Base-by-base conservation (phyloP, 2,329 filamentous ascomycete genomes). In the Fusarium sarcochroum region DNA sequence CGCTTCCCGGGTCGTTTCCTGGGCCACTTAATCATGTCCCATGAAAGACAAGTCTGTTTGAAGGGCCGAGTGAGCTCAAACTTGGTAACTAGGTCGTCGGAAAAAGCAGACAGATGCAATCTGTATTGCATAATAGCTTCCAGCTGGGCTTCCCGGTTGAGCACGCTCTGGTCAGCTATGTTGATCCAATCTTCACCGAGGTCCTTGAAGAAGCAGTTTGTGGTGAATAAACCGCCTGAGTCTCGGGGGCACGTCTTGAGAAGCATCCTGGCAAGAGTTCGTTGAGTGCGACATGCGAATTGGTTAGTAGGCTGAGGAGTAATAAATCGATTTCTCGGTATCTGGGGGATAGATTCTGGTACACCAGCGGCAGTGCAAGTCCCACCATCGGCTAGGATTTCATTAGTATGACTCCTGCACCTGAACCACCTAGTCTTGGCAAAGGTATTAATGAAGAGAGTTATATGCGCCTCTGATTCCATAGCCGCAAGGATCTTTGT, bases 31-130 rank as follows among this genome's bases (percentile, higher is more conserved):
- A 17, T 2, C 41, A 59, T 55, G 1, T 42, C 8, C 40, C 40
- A 55, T 14, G 21, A 18, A 18, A 59, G 49, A 13, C 50, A 59
- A 27, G 56, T 54, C 18, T 55, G 13, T 3, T 23, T 9, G n/a
- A 13, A 20, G 2, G 56, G 56, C 8, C 50, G 56, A 10, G 14
- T 27, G n/a, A 58, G 50, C 7, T 27, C 32, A 30, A 40, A 58
- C 10, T 20, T n/a, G n/a, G 34, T 17, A 4, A 23, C 8, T 13
- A 59, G 8, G 9, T n/a, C 32, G 11, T 59, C 56, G 14, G 45
- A 30, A 23, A 59, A 59, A 14, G 38, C 18, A n/a, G 50, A 27
- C n/a, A 59, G 15, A n/a, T 27, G 20, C 6, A 59, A 17, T 14
- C 32, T 34, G 20, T 51, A 51, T 9, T 20, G 15, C 21, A 51